phyloP scores from a whole-genome alignment of 345 rosid species.

The Clausena lansium region DNA sequence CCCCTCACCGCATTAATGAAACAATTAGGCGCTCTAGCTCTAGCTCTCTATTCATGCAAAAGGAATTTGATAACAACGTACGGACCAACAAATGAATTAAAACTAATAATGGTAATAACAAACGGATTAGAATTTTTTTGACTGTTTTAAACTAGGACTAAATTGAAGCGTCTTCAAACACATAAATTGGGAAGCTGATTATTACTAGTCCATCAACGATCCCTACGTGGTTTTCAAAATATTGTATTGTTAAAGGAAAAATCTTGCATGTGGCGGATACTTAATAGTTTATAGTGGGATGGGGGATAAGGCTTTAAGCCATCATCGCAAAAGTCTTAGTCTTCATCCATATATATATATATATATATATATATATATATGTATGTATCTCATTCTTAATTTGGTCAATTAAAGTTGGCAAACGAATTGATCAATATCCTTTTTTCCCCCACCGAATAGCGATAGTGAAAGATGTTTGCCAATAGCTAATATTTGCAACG shows the following conservation, averaged over 20 bases:
- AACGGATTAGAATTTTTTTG: too few relatives aligned
- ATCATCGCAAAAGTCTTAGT: not conserved
- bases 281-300: not conserved
- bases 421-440: not conserved
- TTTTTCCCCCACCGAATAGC: not conserved
- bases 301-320: not conserved
- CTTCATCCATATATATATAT: not conserved
- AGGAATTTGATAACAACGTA: too few relatives aligned
- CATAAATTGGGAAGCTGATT: not conserved
- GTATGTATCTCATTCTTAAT: not conserved
- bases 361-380: too few relatives aligned
- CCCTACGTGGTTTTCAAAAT: not conserved
- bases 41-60: too few relatives aligned
- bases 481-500: not conserved
- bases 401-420: not conserved
- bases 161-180: too few relatives aligned
- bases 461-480: not conserved
- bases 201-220: not conserved
- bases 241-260: not conserved
- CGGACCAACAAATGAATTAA: too few relatives aligned
- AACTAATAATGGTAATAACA: too few relatives aligned
- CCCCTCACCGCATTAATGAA: too few relatives aligned
- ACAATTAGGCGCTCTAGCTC: too few relatives aligned
- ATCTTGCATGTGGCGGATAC: not conserved
- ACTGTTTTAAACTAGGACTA: too few relatives aligned